These are phyloP conservation scores for Sporothrix inflata DNA, from an alignment of 2,329 filamentous ascomycete genomes.

Conservation along the genomic window DNA sequence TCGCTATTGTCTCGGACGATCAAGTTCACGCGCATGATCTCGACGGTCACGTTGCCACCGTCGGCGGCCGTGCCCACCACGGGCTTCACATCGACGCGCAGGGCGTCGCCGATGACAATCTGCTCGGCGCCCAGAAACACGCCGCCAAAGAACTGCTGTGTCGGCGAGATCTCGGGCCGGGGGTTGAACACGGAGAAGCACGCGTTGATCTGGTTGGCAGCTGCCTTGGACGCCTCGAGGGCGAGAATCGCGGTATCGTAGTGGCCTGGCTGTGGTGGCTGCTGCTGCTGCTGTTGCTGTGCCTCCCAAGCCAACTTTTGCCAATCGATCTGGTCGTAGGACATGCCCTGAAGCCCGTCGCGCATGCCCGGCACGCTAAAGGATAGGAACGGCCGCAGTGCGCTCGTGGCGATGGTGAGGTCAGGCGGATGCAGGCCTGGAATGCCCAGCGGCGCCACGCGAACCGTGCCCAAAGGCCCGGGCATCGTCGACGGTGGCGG, in stretches of 20 bases:
- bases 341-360: slow-evolving; percentile 36
- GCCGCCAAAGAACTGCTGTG: slow-evolving; percentile 37
- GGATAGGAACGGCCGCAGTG: slow-evolving; percentile 45
- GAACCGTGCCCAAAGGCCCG: slow-evolving; percentile 34
- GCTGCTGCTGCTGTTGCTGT: slow-evolving; percentile 28
- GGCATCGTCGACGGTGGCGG: slow-evolving; percentile 29
- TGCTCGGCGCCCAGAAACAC: slow-evolving; percentile 45
- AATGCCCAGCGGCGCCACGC: slow-evolving; percentile 41
- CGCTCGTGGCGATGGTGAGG: slow-evolving; percentile 34
- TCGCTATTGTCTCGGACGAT: slow-evolving; percentile 35
- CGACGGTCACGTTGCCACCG: slow-evolving; percentile 61
- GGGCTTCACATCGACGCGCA: slow-evolving; percentile 38
- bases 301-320: slow-evolving; percentile 33
- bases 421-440: slow-evolving; percentile 29
- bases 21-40: slow-evolving; percentile 40
- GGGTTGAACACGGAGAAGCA: slow-evolving; percentile 43
- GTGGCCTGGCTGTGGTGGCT: neutral
- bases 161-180: slow-evolving; percentile 33
- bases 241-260: slow-evolving; percentile 34
- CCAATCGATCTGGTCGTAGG: slow-evolving; percentile 42
- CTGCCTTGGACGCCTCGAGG: slow-evolving; percentile 46
- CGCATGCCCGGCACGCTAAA: slow-evolving; percentile 43
- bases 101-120: slow-evolving; percentile 42
- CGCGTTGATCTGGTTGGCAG: slow-evolving; percentile 43
- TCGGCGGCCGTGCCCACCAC: slow-evolving; percentile 56